Conservation (phyloP, 1,284 basidiomycete genomes). For the Ceratobasidium sp. region DNA sequence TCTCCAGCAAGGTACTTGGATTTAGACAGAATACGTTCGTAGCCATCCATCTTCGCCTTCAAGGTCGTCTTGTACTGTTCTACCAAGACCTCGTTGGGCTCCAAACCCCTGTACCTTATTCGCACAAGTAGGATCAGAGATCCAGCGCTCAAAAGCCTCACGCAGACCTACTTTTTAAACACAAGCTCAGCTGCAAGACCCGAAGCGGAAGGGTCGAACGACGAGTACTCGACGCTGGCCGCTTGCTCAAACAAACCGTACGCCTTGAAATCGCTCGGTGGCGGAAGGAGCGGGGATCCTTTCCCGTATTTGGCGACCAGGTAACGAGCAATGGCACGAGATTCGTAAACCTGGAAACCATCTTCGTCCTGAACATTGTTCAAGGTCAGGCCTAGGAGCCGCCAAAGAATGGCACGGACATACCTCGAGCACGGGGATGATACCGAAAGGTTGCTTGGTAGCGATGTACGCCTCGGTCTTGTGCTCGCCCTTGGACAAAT, state of each 20-base stretch:
- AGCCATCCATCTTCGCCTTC: constrained; percentile 59
- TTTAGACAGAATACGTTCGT: constrained; percentile 64
- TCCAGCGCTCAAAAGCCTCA: not conserved
- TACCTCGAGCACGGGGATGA: constrained; percentile 45
- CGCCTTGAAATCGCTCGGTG: constrained; percentile 53
- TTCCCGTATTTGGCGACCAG: constrained; percentile 59
- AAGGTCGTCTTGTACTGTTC: constrained; percentile 54
- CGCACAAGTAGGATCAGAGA: too few relatives aligned
- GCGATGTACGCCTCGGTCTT: constrained; percentile 47
- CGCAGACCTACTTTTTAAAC: constrained; percentile 36
- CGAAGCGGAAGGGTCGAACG: constrained; percentile 51
- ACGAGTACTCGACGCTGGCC: constrained; percentile 53
- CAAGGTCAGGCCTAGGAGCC: not conserved
- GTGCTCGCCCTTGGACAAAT: constrained; percentile 57
- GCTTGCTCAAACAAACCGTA: constrained; percentile 55
- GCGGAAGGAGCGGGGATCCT: constrained; percentile 47
- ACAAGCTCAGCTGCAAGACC: constrained; percentile 33
- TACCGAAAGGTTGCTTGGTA: constrained; percentile 46
- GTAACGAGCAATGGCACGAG: constrained; percentile 66
- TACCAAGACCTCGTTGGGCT: constrained; percentile 54
- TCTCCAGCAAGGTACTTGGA: constrained; percentile 65
- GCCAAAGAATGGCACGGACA: not conserved
- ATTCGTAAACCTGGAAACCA: constrained; percentile 56
- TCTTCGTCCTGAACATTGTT: constrained; percentile 48
- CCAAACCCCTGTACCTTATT: too few relatives aligned